A percentile compares a stretch with the other conserved stretches of the same genome.
These are phyloP conservation scores for Sphaerulina musiva DNA, from an alignment of 2,329 filamentous ascomycete species.

Conservation along the genomic window DNA sequence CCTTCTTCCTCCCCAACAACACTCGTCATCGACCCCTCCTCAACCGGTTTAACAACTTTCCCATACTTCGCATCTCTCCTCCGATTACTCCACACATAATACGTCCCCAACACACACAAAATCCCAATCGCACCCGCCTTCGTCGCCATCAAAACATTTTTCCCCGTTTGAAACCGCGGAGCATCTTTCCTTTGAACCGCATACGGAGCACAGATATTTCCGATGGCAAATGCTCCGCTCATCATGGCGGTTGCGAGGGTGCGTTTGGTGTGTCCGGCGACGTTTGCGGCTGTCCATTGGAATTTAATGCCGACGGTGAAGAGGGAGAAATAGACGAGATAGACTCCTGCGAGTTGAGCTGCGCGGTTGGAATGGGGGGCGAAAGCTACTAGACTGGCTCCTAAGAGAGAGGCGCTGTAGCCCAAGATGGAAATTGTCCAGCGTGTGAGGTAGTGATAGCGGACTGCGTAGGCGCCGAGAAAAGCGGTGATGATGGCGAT, in stretches of 20 bases:
- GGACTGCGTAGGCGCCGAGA: slow-evolving; percentile 3
- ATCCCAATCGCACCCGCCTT: slow-evolving; percentile 32
- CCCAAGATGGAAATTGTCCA: slow-evolving; percentile 23
- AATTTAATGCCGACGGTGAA: slow-evolving; percentile 12
- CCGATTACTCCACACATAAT: slow-evolving; percentile 15
- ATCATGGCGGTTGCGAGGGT: slow-evolving; percentile 51
- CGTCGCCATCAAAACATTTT: slow-evolving; percentile 36
- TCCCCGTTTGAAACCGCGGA: slow-evolving; percentile 39
- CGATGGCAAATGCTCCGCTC: slow-evolving; percentile 30
- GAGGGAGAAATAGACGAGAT: slow-evolving; percentile 35
- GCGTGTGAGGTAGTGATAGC: slow-evolving; percentile 22
- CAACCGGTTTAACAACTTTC: not conserved
- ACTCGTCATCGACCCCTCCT: too few relatives aligned
- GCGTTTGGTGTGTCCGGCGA: slow-evolving; percentile 66
- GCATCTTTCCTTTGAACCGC: slow-evolving; percentile 36
- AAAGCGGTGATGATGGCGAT: slow-evolving; percentile 36
- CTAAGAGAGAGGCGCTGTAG: slow-evolving; percentile 13
- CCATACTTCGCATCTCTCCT: slow-evolving; percentile 14
- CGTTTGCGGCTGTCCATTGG: slow-evolving; percentile 41
- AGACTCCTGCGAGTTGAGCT: slow-evolving; percentile 39
- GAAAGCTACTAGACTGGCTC: slow-evolving; percentile 28
- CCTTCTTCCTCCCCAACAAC: too few relatives aligned
- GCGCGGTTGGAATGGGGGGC: slow-evolving; percentile 36
- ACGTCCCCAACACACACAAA: slow-evolving; percentile 43
- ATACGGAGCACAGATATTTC: slow-evolving; percentile 39